A percentile compares a stretch with the other conserved stretches of the same genome.
These are phyloP conservation scores for Aeminium ludgeri DNA, from an alignment of 495 filamentous ascomycete species.

Conservation along the genomic window DNA sequence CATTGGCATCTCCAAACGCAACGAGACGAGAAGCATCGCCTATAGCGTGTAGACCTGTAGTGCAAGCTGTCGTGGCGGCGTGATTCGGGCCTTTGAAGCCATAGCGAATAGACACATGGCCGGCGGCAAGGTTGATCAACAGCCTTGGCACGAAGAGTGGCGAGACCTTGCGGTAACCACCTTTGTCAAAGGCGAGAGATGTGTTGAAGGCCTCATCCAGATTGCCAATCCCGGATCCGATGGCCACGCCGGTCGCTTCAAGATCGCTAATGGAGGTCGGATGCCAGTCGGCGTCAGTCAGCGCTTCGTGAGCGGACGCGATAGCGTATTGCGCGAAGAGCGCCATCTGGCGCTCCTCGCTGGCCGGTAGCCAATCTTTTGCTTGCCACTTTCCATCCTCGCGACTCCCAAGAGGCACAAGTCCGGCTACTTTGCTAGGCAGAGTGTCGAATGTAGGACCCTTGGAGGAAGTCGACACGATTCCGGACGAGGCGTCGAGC, in stretches of 20 bases:
- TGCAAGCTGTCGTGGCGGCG: conserved; percentile 82
- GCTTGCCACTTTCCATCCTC: conserved; percentile 50
- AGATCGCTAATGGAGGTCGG: conserved; percentile 43
- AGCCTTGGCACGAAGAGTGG: conserved; percentile 84
- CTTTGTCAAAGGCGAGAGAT: conserved; percentile 55
- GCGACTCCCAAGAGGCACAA: conserved; percentile 48
- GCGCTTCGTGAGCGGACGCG: conserved; percentile 71
- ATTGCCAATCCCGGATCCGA: conserved; percentile 94
- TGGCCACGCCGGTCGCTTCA: conserved; percentile 64
- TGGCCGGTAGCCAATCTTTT: conserved; percentile 50
- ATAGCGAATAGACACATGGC: conserved; percentile 84
- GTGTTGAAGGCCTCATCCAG: conserved; percentile 78
- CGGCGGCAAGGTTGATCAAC: conserved; percentile 84
- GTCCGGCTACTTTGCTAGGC: conserved; percentile 67
- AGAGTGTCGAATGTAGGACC: conserved; percentile 47
- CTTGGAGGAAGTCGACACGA: conserved; percentile 48
- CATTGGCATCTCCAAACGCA: conserved; percentile 70
- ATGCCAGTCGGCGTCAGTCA: conserved; percentile 68
- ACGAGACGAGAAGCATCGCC: conserved; percentile 88
- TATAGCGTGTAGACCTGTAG: conserved; percentile 84
- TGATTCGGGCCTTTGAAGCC: conserved; percentile 88
- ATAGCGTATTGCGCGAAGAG: conserved; percentile 80
- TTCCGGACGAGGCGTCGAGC: conserved; percentile 60
- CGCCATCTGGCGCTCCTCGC: conserved; percentile 72
- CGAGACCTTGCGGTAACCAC: conserved; percentile 79